Evolutionary conservation across 805 yeast genomes (phyloP), one percentile per base, ranked within the genome.

Genomic region (Candida arabinofermentans): DNA sequence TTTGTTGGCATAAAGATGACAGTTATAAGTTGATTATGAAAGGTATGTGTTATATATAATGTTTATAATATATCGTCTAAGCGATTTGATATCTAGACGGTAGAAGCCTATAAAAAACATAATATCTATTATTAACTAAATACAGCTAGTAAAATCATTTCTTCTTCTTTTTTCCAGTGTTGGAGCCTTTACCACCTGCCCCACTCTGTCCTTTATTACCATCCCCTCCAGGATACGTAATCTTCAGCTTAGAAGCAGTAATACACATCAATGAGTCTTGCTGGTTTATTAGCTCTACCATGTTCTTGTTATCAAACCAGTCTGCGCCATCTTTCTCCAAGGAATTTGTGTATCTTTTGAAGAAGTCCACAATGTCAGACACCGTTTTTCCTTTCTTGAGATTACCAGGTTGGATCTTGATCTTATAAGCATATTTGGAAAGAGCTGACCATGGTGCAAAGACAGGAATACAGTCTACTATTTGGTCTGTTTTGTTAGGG

Each of bases 391-490:
- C 96, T 58, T 91, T 90, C 60, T 93, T 93, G 22, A 81, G 80
- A 23, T 74, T 69, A 3, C 86, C 86, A 0, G 96, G 90, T 50
- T 81, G 86, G 24, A 91, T 64, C 59, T 91, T 91, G 27, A 86
- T 82, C 59, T 88, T 88, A 64, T 86, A 89, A 55, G 85, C 81
- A 61, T 73, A 77, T 58, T 84, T 84, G 44, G 69, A 72, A 48
- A 93, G 61, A 0, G 97, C 74, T 10, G 76, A 64, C 96, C 96
- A 93, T 2, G 99, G 99, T 0, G 93, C 97, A 71, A 89, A 91
- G 16, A 87, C 80, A 1, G 96, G 95, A 10, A 91, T 74, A 6
- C 85, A 79, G 43, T 80, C 86, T 9, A 70, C 54, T 9, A 86
- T 66, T 3, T 55, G 65, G 55, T 86, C 95, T 1, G 65, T 57